Base-by-base conservation (phyloP, 805 yeast species). In the Ogataea methanolica region DNA sequence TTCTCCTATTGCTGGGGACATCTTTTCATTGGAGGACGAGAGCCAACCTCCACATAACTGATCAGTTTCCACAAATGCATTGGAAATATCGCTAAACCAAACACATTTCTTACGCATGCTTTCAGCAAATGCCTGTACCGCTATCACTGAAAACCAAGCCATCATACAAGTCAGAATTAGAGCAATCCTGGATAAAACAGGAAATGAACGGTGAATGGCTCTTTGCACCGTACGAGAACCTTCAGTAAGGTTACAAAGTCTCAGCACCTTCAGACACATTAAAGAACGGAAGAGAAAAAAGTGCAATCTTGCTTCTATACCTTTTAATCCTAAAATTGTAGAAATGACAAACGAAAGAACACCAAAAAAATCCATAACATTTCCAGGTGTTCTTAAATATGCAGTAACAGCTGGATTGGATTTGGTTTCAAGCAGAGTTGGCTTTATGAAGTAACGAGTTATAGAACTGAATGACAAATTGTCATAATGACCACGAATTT, bases 121-220 rank as follows among this genome's bases (percentile, higher is more conserved):
- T 0, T 89, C 79, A 54, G 82, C 81, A 67, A 89, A 89, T 22
- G 89, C 78, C 57, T 88, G 96, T 0, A 85, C 85, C 1, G 96
- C 96, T 17, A 88, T 74, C 36, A 89, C 80, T 0, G 90, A 85
- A 63, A 88, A 85, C 38, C 88, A 71, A 1, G 82, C 60, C 84
- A 92, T 83, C 64, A 90, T 88, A 56, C 86, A 87, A 2, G 76
- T 73, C 29, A 89, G 72, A 69, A 89, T 85, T 6, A 86, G 63
- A 0, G 81, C 69, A 33, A 88, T 86, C 56, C 85, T 87, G 6
- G 78, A 65, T 45, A 90, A 68, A 53, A 86, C 82, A 0, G 96
- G 95, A 1, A 83, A 70, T 1, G 96, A 92, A n/a, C 74, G 66
- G 51, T 85, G 82, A 39, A 88, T 68, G 21, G 91, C 82, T 36